Evolutionary conservation across 805 yeast genomes (phyloP), one percentile per base, ranked within the genome.

Genomic region (Myxozyma melibiosi): DNA sequence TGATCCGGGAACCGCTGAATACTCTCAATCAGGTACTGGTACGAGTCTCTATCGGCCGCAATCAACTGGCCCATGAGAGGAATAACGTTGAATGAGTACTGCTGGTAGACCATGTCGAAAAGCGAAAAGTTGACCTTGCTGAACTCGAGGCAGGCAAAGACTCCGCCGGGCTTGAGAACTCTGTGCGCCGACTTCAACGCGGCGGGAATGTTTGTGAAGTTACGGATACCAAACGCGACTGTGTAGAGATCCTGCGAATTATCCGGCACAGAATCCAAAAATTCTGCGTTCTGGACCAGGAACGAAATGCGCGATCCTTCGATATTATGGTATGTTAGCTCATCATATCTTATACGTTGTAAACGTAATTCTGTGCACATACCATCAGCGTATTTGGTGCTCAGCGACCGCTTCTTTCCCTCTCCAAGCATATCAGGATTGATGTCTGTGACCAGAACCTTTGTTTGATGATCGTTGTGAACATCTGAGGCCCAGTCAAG

Each of bases 41-140:
- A 94, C 27, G 97, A 90, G 66, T 91, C 97, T 71, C 95, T 84
- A 72, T 94, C 99, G 68, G 92, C 88, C 38, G 97, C 97, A 62
- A 94, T 82, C 63, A 94, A 81, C 69, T 95, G 97, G 46, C 99
- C 99, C 87, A 95, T 86, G 65, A 92, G 80, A 22, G 99, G 99
- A 64, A 94, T 79, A 47, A 87, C 75, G 55, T 88, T 86, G 71
- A 88, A 88, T 14, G 97, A 88, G 80, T 96, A 94, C 39, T 89
- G 85, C 70, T 87, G 90, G 78, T 94, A 94, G 27, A 84, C 73
- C 59, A 82, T 77, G 70, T 89, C 92, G 51, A 94, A 76, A 8
- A 84, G 68, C 28, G 86, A 84, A 24, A 48, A 25, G 71, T 90
- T 88, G 55, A 94, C 97, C 70, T 91, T 94, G 53, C 96, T 86